Evolutionary conservation across 2,329 filamentous ascomycete genomes (phyloP).

Genomic region (Kalaharituber pfeilii): DNA sequence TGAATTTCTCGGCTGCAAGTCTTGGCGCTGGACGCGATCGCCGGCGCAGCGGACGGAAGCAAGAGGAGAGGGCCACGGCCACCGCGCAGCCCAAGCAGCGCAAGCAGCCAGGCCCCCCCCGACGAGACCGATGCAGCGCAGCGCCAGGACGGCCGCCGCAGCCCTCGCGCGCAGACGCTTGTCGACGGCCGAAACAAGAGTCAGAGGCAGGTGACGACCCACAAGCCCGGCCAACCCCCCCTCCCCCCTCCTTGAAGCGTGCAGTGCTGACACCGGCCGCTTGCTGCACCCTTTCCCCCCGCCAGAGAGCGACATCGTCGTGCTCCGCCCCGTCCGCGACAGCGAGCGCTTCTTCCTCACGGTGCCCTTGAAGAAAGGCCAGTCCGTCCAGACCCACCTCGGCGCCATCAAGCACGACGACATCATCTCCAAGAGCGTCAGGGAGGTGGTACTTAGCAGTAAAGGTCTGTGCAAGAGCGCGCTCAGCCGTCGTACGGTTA

Average conservation of each 20-base stretch:
- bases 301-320: conserved; percentile 15
- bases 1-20: too few species aligned
- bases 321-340: conserved; percentile 8
- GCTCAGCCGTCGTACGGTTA: conserved; percentile 2
- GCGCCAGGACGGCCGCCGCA: not conserved
- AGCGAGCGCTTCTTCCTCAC: conserved; percentile 23
- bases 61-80: too few species aligned
- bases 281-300: too few species aligned
- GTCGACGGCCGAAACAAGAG: not conserved
- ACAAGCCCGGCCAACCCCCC: too few species aligned
- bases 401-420: conserved; percentile 35
- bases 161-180: not conserved
- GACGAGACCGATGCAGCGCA: too few species aligned
- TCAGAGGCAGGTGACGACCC: not conserved
- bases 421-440: conserved; percentile 45
- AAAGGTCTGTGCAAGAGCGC: conserved; percentile 30
- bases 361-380: conserved; percentile 26
- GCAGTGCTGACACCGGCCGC: too few species aligned
- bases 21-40: too few species aligned
- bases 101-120: too few species aligned
- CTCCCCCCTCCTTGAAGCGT: too few species aligned
- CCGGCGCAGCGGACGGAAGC: too few species aligned
- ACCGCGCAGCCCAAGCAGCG: too few species aligned
- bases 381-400: conserved; percentile 29
- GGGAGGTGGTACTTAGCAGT: conserved; percentile 41